Conservation (phyloP, 371 early-diverging fungal species). For the Chytridium lagenaria region DNA sequence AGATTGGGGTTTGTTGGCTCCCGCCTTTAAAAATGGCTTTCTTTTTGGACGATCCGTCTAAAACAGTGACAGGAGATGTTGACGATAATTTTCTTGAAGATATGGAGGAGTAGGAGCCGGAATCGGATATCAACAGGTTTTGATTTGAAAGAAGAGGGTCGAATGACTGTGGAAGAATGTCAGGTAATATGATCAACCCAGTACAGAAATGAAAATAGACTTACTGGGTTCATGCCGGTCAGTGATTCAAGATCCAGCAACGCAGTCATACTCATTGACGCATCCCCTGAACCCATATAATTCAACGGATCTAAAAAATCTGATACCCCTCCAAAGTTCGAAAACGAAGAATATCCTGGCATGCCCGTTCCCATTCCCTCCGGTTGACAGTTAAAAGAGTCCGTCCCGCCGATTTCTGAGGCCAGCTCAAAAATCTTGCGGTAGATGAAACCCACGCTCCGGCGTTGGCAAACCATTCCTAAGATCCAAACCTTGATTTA, state of each 20-base stretch:
- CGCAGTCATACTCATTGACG: neutral
- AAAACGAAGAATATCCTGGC: no score
- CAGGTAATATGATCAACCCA: neutral
- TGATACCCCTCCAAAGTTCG: no score
- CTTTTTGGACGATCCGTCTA: conserved; percentile 1
- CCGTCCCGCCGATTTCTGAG: no score
- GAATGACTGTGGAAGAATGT: neutral
- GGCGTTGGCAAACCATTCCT: no score
- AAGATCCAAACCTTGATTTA: no score
- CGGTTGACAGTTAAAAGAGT: no score
- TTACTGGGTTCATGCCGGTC: neutral
- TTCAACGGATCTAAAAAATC: no score
- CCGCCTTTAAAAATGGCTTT: neutral
- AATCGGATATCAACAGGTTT: neutral
- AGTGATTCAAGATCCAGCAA: conserved; percentile 10
- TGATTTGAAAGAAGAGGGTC: neutral
- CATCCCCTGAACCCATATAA: no score
- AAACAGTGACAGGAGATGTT: neutral
- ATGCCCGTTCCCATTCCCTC: no score
- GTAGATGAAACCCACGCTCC: no score
- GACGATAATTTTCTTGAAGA: neutral
- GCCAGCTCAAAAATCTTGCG: no score
- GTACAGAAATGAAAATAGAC: neutral
- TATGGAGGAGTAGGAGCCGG: neutral
- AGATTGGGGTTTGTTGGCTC: neutral